A percentile compares a stretch with the other conserved stretches of the same genome.
Conservation (phyloP, 2,329 filamentous ascomycete genomes). For the Ceratocystis papillata region DNA sequence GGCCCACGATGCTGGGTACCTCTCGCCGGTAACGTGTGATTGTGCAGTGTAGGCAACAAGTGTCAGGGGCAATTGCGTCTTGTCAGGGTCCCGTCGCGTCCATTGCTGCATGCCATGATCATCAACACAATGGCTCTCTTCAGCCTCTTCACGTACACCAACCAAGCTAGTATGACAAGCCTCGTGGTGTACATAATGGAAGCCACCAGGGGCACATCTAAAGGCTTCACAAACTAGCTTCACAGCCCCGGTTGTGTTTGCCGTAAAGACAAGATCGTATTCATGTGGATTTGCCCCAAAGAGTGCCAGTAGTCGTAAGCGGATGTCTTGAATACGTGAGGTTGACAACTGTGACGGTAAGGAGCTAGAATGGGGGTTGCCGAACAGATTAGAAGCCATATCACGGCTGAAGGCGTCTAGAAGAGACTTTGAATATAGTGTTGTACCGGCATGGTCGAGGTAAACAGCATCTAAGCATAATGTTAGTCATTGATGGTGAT, state of each 20-base stretch:
- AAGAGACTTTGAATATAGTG: constrained; percentile 48
- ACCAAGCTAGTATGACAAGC: constrained; percentile 55
- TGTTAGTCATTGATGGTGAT: background rate
- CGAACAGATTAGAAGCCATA: constrained; percentile 49
- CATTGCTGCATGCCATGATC: constrained; percentile 44
- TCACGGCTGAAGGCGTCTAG: constrained; percentile 45
- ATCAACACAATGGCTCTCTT: constrained; percentile 49
- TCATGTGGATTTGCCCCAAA: constrained; percentile 48
- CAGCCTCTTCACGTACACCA: constrained; percentile 51
- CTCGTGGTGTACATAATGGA: constrained; percentile 51
- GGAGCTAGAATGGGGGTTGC: constrained; percentile 58
- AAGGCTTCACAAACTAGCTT: constrained; percentile 51
- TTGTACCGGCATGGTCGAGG: constrained; percentile 49
- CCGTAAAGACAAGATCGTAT: constrained; percentile 52
- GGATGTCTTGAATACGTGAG: constrained; percentile 45
- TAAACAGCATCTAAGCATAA: constrained; percentile 35
- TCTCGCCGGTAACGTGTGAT: constrained; percentile 57
- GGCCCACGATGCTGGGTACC: constrained; percentile 49
- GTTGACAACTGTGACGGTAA: constrained; percentile 48
- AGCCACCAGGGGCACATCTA: constrained; percentile 39
- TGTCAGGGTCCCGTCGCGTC: constrained; percentile 28
- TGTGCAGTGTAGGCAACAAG: constrained; percentile 58
- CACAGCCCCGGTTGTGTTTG: constrained; percentile 52
- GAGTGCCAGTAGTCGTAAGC: constrained; percentile 44
- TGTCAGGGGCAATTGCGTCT: constrained; percentile 24